Base-by-base conservation (phyloP, 2,329 filamentous ascomycete genomes). In the Plectosphaerella cucumerina region DNA sequence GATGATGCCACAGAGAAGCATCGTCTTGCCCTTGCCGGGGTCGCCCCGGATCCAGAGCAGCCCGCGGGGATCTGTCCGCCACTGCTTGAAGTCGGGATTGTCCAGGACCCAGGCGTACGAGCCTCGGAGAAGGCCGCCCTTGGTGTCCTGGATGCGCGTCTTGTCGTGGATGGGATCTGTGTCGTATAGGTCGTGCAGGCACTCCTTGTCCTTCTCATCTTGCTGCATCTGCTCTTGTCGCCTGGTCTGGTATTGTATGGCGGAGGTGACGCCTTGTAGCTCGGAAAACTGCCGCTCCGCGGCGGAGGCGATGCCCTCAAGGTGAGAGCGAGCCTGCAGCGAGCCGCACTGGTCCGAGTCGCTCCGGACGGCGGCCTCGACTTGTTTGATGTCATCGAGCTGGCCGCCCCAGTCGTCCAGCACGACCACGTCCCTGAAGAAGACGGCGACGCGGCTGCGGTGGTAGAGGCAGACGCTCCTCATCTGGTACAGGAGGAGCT, bases 401-500 rank as follows among this genome's bases (percentile, higher is more conserved):
- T 61, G 47, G 17, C 59, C 57, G 20, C 59, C 59, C 70, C 67
- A 73, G 51, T 70, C 62, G 53, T 73, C 62, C 4, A 65, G 49
- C 21, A 62, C 62, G 6, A 65, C 6, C 3, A 68, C 45, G 44
- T 63, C 60, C 22, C 64, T 54, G 15, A 67, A 45, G 37, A 70
- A 61, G 10, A 56, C 58, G 6, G 58, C 14, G 6, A 53, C 46
- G 39, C 56, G 61, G 23, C 65, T 60, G 11, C 61, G 60, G 53
- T 68, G 18, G 56, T 67, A 72, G 6, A 58, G 63, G 48, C 59
- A 68, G 42, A 70, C 58, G 50, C 68, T 74, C 57, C 68, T 70
- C 50, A 74, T 72, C 55, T 69, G 62, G 54, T 70, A 74, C 3
- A 56, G 34, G n/a, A 74, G 63, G 23, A 75, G 61, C 48, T 58